A percentile compares a stretch with the other conserved stretches of the same genome.
Evolutionary conservation across 768 basidiomycete genomes (phyloP).

Genomic region (Boletus subparvulus): DNA sequence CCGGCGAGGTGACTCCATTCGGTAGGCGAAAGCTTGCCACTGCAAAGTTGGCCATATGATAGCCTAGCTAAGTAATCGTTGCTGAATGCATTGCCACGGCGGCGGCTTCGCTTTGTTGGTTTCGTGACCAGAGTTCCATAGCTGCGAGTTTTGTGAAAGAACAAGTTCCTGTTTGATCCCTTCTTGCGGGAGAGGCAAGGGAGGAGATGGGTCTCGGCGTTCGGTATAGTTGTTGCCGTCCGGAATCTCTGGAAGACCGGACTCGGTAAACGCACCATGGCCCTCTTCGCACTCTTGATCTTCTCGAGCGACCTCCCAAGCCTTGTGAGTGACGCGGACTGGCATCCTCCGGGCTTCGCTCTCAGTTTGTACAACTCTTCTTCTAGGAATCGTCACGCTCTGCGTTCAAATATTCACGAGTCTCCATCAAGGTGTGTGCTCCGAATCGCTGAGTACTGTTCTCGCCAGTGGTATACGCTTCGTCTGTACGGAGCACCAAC

Average conservation of each 20-base stretch:
- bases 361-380: conserved; percentile 80
- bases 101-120: conserved; percentile 48
- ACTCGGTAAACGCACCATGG: conserved; percentile 54
- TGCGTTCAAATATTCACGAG: conserved; percentile 37
- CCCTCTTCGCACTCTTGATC: conserved; percentile 51
- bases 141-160: conserved; percentile 44
- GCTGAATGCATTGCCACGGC: conserved; percentile 86
- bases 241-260: conserved; percentile 71
- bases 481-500: conserved; percentile 20
- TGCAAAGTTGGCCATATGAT: conserved; percentile 77
- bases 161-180: conserved; percentile 42
- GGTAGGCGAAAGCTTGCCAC: not conserved
- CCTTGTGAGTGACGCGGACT: conserved; percentile 69
- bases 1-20: not conserved
- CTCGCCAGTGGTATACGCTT: conserved; percentile 36
- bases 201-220: conserved; percentile 43
- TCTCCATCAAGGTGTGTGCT: conserved; percentile 32
- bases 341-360: conserved; percentile 66
- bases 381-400: conserved; percentile 70
- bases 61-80: conserved; percentile 78
- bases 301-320: conserved; percentile 78
- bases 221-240: conserved; percentile 59
- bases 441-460: conserved; percentile 40
- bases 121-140: conserved; percentile 45
- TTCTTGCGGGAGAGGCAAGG: conserved; percentile 37